Percentiles rank a stretch among this genome's conserved stretches.
These are phyloP conservation scores for Hemisphaericaspora lyxosophila DNA, from an alignment of 1,139 yeast species.

Conservation along the genomic window DNA sequence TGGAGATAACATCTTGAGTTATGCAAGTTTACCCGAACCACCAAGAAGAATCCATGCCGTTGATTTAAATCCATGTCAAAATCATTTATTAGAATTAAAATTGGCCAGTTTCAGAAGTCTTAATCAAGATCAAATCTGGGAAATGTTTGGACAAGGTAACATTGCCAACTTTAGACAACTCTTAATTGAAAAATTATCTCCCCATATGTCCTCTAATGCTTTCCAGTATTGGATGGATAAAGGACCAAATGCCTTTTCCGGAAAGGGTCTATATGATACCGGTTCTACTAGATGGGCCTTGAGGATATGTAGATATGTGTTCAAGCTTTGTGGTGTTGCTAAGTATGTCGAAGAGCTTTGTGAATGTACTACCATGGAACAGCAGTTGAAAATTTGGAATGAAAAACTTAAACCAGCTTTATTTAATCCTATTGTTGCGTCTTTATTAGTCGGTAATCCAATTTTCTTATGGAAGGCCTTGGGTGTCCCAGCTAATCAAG, in stretches of 20 bases:
- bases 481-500: conserved; percentile 85
- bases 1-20: conserved; percentile 75
- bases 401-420: conserved; percentile 62
- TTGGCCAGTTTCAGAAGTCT: conserved; percentile 66
- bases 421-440: conserved; percentile 68
- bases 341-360: conserved; percentile 56
- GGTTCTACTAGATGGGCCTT: conserved; percentile 88
- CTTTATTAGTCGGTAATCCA: conserved; percentile 73
- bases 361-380: conserved; percentile 54
- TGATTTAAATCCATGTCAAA: conserved; percentile 81
- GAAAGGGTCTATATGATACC: conserved; percentile 67
- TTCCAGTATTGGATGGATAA: conserved; percentile 76
- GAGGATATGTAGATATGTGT: conserved; percentile 61
- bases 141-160: conserved; percentile 73
- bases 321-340: conserved; percentile 55
- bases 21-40: conserved; percentile 68
- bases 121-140: conserved; percentile 65
- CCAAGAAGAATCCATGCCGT: conserved; percentile 82
- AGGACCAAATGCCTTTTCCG: conserved; percentile 60
- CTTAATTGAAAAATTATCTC: conserved; percentile 56
- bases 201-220: conserved; percentile 75
- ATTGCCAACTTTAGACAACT: conserved; percentile 48
- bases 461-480: conserved; percentile 82
- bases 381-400: conserved; percentile 67
- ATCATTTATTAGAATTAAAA: conserved; percentile 75